These are phyloP conservation scores for Paecilomyces sp. DNA, from an alignment of 2,329 filamentous ascomycete species.

Conservation along the genomic window DNA sequence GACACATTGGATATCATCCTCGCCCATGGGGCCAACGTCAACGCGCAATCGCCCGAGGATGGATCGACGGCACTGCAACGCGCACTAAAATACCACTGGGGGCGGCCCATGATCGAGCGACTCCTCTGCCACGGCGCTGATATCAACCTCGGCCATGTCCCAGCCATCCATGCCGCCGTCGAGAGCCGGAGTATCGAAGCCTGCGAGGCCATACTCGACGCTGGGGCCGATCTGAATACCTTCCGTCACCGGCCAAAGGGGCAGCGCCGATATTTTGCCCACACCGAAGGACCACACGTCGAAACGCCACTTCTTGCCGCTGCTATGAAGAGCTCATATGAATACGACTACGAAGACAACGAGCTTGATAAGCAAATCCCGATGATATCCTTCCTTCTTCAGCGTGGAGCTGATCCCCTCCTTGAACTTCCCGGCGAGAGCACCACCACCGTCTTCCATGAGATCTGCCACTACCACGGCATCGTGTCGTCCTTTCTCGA, in stretches of 20 bases:
- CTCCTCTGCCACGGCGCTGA: constrained; percentile 8
- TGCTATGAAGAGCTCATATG: background rate
- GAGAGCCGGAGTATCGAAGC: background rate
- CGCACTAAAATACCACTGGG: constrained; percentile 4
- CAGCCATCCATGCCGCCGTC: constrained; percentile 1
- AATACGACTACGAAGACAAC: background rate
- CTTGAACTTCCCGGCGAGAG: background rate
- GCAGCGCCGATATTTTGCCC: background rate
- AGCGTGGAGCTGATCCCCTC: background rate
- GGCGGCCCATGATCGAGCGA: constrained; percentile 5
- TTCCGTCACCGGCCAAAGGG: background rate
- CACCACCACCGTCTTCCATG: background rate
- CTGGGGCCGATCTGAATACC: background rate
- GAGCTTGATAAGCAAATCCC: background rate
- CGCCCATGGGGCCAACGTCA: constrained; percentile 11
- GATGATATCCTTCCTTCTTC: background rate
- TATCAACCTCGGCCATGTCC: constrained; percentile 5
- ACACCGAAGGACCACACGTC: background rate
- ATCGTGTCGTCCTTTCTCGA: background rate
- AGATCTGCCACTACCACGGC: background rate
- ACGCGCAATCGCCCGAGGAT: constrained; percentile 7
- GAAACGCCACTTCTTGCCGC: background rate
- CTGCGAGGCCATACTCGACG: background rate
- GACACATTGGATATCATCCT: constrained; percentile 8
- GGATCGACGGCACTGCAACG: constrained; percentile 9